Base-by-base conservation (phyloP, 176 grass and related monocot species). In the Neostapfia colusana region DNA sequence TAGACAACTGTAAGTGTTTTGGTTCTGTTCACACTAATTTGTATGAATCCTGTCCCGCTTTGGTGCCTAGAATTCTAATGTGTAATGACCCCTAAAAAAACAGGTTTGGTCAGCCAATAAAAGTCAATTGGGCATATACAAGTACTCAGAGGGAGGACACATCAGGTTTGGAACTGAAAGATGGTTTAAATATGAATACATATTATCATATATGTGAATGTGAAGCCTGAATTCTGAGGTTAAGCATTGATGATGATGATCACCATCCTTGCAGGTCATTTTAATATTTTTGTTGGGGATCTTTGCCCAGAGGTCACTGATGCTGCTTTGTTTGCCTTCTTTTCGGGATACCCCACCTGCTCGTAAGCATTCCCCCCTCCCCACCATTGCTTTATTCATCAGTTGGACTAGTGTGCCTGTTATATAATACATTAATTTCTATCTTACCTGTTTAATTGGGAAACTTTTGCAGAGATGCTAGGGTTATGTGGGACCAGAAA, bases 401-500 rank as follows among this genome's bases (percentile, higher is more conserved):
- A 43, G 20, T 5, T 40, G 10, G 35, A 69, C 26, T 45, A 38
- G 31, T 46, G 31, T 75, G 37, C 40, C 31, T 70, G 10, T 79
- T 77, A 44, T 56, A 5, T 27, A 81, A 12, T 35, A 21, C 51
- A 64, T 67, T n/a, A 40, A 83, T 79, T 21, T 70, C 49, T n/a
- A n/a, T 51, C 42, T 77, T 40, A 82, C 72, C 4, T 23, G 13
- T 74, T 78, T 42, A 35, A 60, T 40, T 84, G 74, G 25, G 63
- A 80, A 79, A 48, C 57, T 71, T 78, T 37, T 76, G 40, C 81
- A 98, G 95, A 82, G 95, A 98, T 88, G 95, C 95, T 65, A 93
- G 95, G 76, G 95, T 98, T 79, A 98, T 98, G 95, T 98, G 95
- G 95, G 95, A 98, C 67, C 95, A 98, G 72, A 92, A 98, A 62